A percentile compares a stretch with the other conserved stretches of the same genome.
These are phyloP conservation scores for Xylaria nigripes DNA, from an alignment of 495 filamentous ascomycete species.

Conservation along the genomic window DNA sequence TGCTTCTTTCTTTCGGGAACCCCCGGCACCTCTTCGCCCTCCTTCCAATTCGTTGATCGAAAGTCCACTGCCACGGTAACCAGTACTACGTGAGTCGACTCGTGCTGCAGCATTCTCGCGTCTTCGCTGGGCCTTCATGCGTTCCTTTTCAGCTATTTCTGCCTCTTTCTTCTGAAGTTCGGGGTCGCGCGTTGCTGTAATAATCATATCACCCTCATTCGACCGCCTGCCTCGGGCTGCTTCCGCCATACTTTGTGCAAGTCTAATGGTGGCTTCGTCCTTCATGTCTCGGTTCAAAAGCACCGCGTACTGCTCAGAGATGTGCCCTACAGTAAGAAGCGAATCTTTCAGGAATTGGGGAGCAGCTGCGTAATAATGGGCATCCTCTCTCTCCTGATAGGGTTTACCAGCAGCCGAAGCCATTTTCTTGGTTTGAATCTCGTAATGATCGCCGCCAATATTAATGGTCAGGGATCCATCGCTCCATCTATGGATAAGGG, in stretches of 20 bases:
- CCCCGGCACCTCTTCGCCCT: slow-evolving; percentile 28
- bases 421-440: slow-evolving; percentile 65
- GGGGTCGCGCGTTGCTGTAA: slow-evolving; percentile 65
- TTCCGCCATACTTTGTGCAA: slow-evolving; percentile 61
- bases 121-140: slow-evolving; percentile 55
- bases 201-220: slow-evolving; percentile 42
- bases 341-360: slow-evolving; percentile 60
- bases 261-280: slow-evolving; percentile 67
- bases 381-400: slow-evolving; percentile 60
- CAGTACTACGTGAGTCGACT: slow-evolving; percentile 44
- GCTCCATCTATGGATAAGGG: slow-evolving; percentile 71
- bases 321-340: slow-evolving; percentile 68
- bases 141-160: slow-evolving; percentile 65
- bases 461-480: slow-evolving; percentile 76
- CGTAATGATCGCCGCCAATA: slow-evolving; percentile 67
- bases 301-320: slow-evolving; percentile 68
- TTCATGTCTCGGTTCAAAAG: slow-evolving; percentile 59
- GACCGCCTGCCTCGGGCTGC: slow-evolving; percentile 39
- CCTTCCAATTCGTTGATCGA: slow-evolving; percentile 71
- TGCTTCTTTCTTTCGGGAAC: slow-evolving; percentile 37
- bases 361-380: slow-evolving; percentile 74
- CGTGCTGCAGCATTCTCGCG: slow-evolving; percentile 62
- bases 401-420: slow-evolving; percentile 51
- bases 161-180: slow-evolving; percentile 70
- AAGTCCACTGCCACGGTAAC: slow-evolving; percentile 50